Conservation (phyloP, 495 filamentous ascomycete species). For the Talaromyces stipitatus region DNA sequence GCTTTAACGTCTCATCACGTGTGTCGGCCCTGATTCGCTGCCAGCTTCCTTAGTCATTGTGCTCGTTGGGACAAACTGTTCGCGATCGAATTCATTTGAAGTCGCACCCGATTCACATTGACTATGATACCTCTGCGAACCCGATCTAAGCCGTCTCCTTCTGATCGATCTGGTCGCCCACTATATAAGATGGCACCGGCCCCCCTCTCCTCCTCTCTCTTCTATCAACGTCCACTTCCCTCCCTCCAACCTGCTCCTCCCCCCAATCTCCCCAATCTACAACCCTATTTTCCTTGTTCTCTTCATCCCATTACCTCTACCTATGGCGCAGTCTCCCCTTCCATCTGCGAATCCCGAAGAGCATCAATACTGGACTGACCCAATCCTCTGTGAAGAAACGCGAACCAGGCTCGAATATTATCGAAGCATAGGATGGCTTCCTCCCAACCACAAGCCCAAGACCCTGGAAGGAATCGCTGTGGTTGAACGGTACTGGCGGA, state of each 20-base stretch:
- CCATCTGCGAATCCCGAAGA: too few relatives aligned
- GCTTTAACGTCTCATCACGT: slow-evolving; percentile 8
- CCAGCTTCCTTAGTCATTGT: not conserved
- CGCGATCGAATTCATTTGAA: not conserved
- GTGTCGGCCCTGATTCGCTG: slow-evolving; percentile 3
- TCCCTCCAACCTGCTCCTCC: slow-evolving; percentile 2
- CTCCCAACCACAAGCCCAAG: too few relatives aligned
- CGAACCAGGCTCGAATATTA: too few relatives aligned
- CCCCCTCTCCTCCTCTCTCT: slow-evolving; percentile 6
- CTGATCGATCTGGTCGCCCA: slow-evolving; percentile 8
- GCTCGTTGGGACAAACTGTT: not conserved
- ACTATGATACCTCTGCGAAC: slow-evolving; percentile 13
- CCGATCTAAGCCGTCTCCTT: slow-evolving; percentile 2
- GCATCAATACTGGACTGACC: too few relatives aligned
- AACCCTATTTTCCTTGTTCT: too few relatives aligned
- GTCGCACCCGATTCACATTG: slow-evolving; percentile 3
- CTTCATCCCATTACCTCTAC: too few relatives aligned
- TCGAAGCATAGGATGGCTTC: too few relatives aligned
- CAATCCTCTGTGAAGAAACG: too few relatives aligned
- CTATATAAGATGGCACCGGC: slow-evolving; percentile 15
- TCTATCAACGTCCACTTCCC: slow-evolving; percentile 2
- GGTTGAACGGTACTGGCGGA: too few relatives aligned
- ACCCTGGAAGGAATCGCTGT: too few relatives aligned
- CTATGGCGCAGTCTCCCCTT: too few relatives aligned
- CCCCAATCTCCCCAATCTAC: too few relatives aligned